Conservation (phyloP, 2,329 filamentous ascomycete species). For the Diaporthe amygdali region DNA sequence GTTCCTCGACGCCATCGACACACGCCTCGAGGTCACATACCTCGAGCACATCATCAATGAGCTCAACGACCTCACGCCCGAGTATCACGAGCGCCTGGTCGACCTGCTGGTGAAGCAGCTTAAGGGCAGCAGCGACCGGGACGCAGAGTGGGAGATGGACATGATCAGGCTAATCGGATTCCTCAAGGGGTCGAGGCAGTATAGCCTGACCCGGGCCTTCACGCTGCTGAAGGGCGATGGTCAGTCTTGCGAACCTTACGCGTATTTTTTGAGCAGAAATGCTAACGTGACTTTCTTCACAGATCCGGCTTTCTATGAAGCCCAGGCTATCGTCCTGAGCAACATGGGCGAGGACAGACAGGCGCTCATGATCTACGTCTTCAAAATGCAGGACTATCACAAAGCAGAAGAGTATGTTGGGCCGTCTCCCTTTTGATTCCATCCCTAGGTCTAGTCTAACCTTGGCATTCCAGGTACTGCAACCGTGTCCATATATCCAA, state of each 20-base stretch:
- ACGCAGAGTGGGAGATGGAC: constrained; percentile 59
- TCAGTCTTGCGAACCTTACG: constrained; percentile 43
- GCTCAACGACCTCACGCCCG: constrained; percentile 80
- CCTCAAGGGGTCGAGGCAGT: constrained; percentile 76
- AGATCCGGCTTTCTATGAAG: constrained; percentile 88
- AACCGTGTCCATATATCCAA: constrained; percentile 78
- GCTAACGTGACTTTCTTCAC: constrained; percentile 20
- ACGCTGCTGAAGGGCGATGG: constrained; percentile 79
- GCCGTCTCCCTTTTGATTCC: background rate
- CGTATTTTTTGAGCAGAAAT: background rate
- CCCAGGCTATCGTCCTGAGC: constrained; percentile 86
- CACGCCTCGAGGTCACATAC: constrained; percentile 77
- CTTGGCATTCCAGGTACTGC: constrained; percentile 69
- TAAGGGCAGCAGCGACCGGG: constrained; percentile 41
- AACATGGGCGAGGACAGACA: constrained; percentile 97
- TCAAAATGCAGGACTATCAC: constrained; percentile 82
- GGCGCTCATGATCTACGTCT: constrained; percentile 96
- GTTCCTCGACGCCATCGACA: constrained; percentile 75
- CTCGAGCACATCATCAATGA: constrained; percentile 91
- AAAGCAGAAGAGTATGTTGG: constrained; percentile 88
- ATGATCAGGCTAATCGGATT: constrained; percentile 75
- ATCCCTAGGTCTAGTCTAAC: constrained; percentile 14
- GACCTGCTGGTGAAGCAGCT: constrained; percentile 70
- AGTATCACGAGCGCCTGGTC: constrained; percentile 85
- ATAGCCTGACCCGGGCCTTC: constrained; percentile 81